phyloP scores from a whole-genome alignment of 2,329 filamentous ascomycete species.

The Verticillium tricorpus region DNA sequence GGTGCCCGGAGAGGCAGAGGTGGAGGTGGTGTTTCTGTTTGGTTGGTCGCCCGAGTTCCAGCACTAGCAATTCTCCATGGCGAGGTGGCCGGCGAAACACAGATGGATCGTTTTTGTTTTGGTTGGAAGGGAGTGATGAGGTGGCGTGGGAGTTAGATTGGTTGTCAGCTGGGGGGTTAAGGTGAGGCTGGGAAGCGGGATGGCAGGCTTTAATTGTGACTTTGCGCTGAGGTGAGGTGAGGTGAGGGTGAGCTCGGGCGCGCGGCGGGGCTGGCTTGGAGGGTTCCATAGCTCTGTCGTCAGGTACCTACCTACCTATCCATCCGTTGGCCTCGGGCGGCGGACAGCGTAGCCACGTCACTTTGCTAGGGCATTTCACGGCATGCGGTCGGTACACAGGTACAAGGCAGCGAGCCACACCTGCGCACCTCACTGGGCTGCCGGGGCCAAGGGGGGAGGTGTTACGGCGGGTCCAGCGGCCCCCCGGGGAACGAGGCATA shows the following conservation, averaged over 20 bases:
- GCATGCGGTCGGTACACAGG: neutral
- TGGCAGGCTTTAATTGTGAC: neutral
- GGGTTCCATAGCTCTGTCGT: neutral
- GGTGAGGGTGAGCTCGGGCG: neutral
- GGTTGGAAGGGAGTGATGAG: neutral
- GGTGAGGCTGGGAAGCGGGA: neutral
- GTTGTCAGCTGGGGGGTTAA: neutral
- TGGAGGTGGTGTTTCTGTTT: neutral
- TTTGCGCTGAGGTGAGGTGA: neutral
- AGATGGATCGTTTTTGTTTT: neutral
- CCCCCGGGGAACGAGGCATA: neutral
- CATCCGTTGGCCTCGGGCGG: no score
- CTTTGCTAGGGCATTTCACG: neutral
- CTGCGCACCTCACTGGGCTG: no score
- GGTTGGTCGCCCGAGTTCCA: neutral
- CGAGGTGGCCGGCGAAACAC: conserved; percentile 1
- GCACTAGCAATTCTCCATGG: neutral
- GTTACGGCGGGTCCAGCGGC: neutral
- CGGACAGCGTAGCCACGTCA: no score
- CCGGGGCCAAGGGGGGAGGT: neutral
- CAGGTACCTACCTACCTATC: neutral
- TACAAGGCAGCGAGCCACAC: no score
- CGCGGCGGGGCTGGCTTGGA: neutral
- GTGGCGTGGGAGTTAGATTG: neutral
- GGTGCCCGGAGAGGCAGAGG: neutral